Conservation (phyloP, 768 basidiomycete species). For the Mycena alexandri region DNA sequence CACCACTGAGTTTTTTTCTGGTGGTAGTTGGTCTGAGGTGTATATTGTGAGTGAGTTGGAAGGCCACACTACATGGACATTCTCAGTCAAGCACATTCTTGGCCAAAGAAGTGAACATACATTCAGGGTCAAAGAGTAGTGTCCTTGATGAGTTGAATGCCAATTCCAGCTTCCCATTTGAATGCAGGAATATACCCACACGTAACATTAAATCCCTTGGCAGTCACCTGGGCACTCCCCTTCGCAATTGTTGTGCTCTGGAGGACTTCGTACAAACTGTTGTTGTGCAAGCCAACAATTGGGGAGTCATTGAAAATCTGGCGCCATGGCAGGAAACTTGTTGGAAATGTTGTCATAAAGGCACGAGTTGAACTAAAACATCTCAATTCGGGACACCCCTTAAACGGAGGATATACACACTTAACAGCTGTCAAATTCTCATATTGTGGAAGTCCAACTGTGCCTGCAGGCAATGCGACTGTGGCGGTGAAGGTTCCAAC, state of each 20-base stretch:
- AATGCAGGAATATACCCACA: constrained; percentile 16
- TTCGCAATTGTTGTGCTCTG: neutral
- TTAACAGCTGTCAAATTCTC: neutral
- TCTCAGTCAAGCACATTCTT: too few species aligned
- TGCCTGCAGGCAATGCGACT: neutral
- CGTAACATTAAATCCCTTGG: neutral
- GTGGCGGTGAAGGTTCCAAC: constrained; percentile 1
- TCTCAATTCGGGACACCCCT: neutral
- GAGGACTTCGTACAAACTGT: neutral
- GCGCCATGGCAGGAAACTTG: neutral
- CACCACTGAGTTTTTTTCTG: neutral
- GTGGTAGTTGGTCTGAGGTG: too few species aligned
- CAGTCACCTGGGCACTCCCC: neutral
- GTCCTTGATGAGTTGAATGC: too few species aligned
- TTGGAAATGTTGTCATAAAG: neutral
- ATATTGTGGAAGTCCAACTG: neutral
- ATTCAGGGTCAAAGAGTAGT: too few species aligned
- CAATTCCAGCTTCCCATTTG: too few species aligned
- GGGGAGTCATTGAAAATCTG: neutral
- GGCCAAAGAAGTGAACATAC: too few species aligned
- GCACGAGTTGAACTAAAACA: neutral
- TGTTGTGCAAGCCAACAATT: neutral
- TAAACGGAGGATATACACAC: neutral
- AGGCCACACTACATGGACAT: too few species aligned
- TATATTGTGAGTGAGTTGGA: too few species aligned